Conservation (phyloP, 108 stramenopile species). For the Nitzschia sp. region DNA sequence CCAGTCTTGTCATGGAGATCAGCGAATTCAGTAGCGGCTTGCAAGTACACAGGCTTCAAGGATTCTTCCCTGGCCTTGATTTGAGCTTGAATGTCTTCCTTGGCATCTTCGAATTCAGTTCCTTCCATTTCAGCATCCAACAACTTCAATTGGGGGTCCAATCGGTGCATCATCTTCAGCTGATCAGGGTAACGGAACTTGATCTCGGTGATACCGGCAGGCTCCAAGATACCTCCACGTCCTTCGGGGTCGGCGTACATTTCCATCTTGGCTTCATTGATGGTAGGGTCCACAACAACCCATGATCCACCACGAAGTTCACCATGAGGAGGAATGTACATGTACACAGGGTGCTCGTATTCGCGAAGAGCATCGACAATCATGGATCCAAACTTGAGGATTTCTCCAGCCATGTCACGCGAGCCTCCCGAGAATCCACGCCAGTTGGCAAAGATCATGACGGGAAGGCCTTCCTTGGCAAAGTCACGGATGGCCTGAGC, state of each 20-base stretch:
- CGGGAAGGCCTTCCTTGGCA: constrained; percentile 95
- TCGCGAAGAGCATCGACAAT: constrained; percentile 97
- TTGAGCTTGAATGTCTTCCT: constrained; percentile 75
- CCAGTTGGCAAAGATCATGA: constrained; percentile 99
- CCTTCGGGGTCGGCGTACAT: constrained; percentile 98
- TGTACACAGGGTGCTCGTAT: constrained; percentile 96
- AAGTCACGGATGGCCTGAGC: constrained; percentile 97
- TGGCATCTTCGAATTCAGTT: constrained; percentile 71
- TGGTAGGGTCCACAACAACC: constrained; percentile 99
- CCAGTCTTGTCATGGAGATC: constrained; percentile 97
- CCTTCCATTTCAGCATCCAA: constrained; percentile 87
- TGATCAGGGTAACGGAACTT: constrained; percentile 94
- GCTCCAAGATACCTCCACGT: constrained; percentile 97
- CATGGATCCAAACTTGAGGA: constrained; percentile 98
- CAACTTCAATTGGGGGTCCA: constrained; percentile 83
- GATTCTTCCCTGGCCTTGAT: constrained; percentile 90
- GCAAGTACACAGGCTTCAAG: constrained; percentile 91
- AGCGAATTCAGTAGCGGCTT: constrained; percentile 97
- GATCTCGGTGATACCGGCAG: constrained; percentile 97
- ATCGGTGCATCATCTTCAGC: constrained; percentile 86
- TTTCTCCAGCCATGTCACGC: constrained; percentile 98
- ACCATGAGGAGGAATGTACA: constrained; percentile 96
- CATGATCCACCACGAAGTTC: constrained; percentile 98
- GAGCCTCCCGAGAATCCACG: constrained; percentile 97
- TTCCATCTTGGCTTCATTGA: constrained; percentile 97